A percentile compares a stretch with the other conserved stretches of the same genome.
phyloP scores from a whole-genome alignment of 1,284 basidiomycete species.

The Pseudozyma sp. region DNA sequence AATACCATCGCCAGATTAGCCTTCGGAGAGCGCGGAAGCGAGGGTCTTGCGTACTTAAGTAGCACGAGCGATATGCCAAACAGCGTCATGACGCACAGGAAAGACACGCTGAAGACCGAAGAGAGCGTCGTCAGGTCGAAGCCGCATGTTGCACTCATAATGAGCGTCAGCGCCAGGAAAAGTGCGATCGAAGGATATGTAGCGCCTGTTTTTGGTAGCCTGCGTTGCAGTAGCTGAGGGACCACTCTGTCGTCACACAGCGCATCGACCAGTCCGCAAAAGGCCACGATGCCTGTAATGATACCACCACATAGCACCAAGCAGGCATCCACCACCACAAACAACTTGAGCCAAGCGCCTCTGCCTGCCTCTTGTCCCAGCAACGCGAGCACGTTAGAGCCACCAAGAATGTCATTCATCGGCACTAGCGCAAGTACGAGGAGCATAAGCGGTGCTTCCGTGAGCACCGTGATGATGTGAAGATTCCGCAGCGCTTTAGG shows the following conservation, averaged over 20 bases:
- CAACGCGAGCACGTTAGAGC: conserved; percentile 49
- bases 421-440: conserved; percentile 49
- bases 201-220: conserved; percentile 73
- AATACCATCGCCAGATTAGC: conserved; percentile 71
- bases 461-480: conserved; percentile 43
- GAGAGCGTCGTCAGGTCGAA: conserved; percentile 71
- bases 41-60: conserved; percentile 76
- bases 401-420: conserved; percentile 30
- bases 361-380: conserved; percentile 33
- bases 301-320: conserved; percentile 58
- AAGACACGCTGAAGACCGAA: conserved; percentile 71
- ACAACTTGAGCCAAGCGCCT: conserved; percentile 49
- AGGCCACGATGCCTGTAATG: conserved; percentile 52
- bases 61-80: conserved; percentile 76
- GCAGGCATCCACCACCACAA: conserved; percentile 53
- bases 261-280: conserved; percentile 41
- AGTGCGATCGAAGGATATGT: conserved; percentile 74
- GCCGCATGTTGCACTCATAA: conserved; percentile 75
- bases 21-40: conserved; percentile 72
- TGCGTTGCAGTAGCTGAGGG: conserved; percentile 73
- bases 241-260: conserved; percentile 73
- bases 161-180: conserved; percentile 73
- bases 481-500: conserved; percentile 52
- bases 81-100: conserved; percentile 76
- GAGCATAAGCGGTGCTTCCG: conserved; percentile 55